A percentile compares a stretch with the other conserved stretches of the same genome.
These are phyloP conservation scores for Cichorium intybus DNA, from an alignment of 140 eudicot genomes.

Conservation along the genomic window DNA sequence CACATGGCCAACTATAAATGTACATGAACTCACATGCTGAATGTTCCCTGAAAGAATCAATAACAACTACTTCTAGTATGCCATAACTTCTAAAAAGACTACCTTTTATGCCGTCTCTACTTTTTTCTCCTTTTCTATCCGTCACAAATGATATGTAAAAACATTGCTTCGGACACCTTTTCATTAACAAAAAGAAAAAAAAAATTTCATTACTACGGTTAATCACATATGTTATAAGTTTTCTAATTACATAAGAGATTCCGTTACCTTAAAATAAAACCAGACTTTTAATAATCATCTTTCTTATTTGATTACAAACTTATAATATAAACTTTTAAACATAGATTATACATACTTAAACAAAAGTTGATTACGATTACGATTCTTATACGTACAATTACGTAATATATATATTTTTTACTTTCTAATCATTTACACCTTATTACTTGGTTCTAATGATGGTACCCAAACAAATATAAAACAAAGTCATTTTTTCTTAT, in stretches of 20 bases:
- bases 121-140: background rate
- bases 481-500: too few relatives aligned
- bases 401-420: background rate
- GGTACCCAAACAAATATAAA: too few relatives aligned
- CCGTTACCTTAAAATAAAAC: too few relatives aligned
- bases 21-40: constrained; percentile 39
- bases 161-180: too few relatives aligned
- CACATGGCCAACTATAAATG: constrained; percentile 48
- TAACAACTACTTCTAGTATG: constrained; percentile 24
- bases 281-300: too few relatives aligned
- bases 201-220: too few relatives aligned
- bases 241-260: too few relatives aligned
- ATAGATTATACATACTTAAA: background rate
- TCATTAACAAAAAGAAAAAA: background rate
- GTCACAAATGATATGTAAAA: background rate
- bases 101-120: background rate
- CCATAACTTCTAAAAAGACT: constrained; percentile 13
- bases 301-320: background rate
- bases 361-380: too few relatives aligned
- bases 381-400: too few relatives aligned
- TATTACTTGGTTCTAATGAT: background rate
- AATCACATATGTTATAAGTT: too few relatives aligned
- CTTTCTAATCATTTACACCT: background rate
- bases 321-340: background rate
- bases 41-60: constrained; percentile 36